phyloP scores from a whole-genome alignment of 1,139 yeast species.

The Debaryomyces subglobosus region DNA sequence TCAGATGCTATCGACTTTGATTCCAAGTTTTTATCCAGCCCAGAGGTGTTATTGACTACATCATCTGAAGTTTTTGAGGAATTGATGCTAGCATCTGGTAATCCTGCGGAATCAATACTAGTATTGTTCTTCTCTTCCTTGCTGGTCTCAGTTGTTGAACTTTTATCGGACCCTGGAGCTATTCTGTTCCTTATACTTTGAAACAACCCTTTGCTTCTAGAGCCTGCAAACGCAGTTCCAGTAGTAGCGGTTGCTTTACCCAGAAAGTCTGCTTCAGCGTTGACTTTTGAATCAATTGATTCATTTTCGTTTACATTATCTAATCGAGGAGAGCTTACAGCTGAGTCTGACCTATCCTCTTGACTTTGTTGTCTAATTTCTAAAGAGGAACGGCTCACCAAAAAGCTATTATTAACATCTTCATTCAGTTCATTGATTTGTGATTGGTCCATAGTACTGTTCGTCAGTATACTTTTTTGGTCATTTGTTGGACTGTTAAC shows the following conservation, averaged over 20 bases:
- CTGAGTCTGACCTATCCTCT: neutral
- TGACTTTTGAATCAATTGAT: slow-evolving; percentile 6
- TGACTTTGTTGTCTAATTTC: slow-evolving; percentile 17
- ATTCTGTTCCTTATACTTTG: slow-evolving; percentile 39
- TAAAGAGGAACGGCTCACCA: slow-evolving; percentile 21
- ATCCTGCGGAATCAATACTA: neutral
- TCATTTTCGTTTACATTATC: neutral
- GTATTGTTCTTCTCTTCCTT: slow-evolving; percentile 19
- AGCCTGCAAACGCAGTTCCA: slow-evolving; percentile 5
- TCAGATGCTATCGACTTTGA: neutral
- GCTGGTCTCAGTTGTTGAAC: slow-evolving; percentile 16
- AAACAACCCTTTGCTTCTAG: slow-evolving; percentile 36
- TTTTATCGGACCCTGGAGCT: slow-evolving; percentile 14
- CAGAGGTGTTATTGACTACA: neutral
- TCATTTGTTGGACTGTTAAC: neutral
- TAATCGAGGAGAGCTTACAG: slow-evolving; percentile 1
- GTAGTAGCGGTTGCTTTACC: slow-evolving; percentile 15
- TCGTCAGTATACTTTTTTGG: neutral
- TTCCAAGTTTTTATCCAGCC: neutral
- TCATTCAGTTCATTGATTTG: neutral
- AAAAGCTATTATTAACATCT: slow-evolving; percentile 17
- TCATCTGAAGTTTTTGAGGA: neutral
- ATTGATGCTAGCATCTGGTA: neutral
- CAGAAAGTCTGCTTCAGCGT: slow-evolving; percentile 17
- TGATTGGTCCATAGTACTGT: neutral